A percentile compares a stretch with the other conserved stretches of the same genome.
These are phyloP conservation scores for Backusella tarrabulga DNA, from an alignment of 192 early-diverging fungal species.

Conservation along the genomic window DNA sequence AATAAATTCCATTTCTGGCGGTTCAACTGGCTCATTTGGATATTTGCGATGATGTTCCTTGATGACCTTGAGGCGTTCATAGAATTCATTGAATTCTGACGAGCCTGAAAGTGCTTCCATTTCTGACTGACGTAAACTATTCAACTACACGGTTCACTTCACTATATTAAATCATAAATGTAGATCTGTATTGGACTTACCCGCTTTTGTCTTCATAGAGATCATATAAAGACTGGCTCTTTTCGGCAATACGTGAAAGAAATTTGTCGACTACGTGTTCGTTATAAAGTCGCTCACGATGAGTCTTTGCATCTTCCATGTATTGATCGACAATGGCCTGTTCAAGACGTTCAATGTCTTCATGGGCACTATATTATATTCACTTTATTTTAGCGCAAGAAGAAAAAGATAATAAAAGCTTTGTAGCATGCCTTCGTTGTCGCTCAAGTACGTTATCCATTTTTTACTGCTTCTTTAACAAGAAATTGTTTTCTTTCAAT, in stretches of 20 bases:
- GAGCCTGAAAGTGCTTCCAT: constrained; percentile 66
- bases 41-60: constrained; percentile 79
- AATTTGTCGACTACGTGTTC: constrained; percentile 77
- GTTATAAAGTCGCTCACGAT: constrained; percentile 77
- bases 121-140: constrained; percentile 65
- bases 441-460: constrained; percentile 70
- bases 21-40: constrained; percentile 73
- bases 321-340: constrained; percentile 82
- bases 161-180: no score
- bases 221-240: constrained; percentile 59
- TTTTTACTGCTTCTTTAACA: neutral
- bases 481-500: no score
- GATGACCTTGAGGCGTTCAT: constrained; percentile 75
- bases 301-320: constrained; percentile 71
- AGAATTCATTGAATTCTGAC: constrained; percentile 81
- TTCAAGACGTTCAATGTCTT: constrained; percentile 93
- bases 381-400: neutral
- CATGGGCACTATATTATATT: constrained; percentile 57
- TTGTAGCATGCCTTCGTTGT: constrained; percentile 50
- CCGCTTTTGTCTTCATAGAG: constrained; percentile 75
- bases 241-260: constrained; percentile 67
- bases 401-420: neutral
- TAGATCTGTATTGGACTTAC: constrained; percentile 32
- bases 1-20: constrained; percentile 78
- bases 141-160: neutral